Conservation (phyloP, 179 eudicot species). For the Amaranthus tricolor region DNA sequence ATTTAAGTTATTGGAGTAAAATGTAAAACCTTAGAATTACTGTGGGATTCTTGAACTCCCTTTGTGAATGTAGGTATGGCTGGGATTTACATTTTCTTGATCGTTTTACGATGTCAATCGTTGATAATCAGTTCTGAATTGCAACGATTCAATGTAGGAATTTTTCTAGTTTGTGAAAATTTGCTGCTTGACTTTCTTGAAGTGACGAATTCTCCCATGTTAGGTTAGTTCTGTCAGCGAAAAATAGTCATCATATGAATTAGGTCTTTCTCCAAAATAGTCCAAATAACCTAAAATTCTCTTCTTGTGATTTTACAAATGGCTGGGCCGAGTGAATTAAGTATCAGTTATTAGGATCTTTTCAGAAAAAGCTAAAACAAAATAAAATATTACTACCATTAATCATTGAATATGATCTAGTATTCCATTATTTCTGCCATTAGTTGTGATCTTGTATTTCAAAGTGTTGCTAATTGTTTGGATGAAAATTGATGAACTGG, state of each 20-base stretch:
- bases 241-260: background rate
- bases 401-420: background rate
- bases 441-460: background rate
- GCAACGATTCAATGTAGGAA: background rate
- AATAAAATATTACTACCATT: no score
- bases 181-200: background rate
- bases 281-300: no score
- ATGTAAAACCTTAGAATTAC: constrained; percentile 17
- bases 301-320: no score
- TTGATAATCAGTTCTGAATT: constrained; percentile 12
- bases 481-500: background rate
- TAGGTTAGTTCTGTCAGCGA: background rate
- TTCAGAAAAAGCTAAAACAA: background rate
- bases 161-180: background rate
- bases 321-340: no score
- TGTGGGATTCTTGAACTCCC: background rate
- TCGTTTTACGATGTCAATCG: background rate
- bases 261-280: background rate
- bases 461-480: background rate
- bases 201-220: background rate
- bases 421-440: background rate
- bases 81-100: background rate
- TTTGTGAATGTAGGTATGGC: background rate
- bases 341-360: no score
- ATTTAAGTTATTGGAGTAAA: background rate